Base-by-base conservation (phyloP, 805 yeast species). In the Candida endomychidarum region DNA sequence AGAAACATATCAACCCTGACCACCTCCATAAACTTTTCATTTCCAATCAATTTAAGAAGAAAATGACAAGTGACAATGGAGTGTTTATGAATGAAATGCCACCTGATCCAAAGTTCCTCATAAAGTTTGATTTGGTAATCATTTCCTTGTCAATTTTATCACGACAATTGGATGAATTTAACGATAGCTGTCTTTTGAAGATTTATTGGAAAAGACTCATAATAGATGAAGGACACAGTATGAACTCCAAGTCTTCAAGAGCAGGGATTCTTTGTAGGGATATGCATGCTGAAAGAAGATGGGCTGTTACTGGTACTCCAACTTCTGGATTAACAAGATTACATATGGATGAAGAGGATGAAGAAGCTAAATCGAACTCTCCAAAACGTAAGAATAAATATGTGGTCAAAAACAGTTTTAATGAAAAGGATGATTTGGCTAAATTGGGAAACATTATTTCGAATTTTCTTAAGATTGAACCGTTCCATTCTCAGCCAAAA, bases 221-320 rank as follows among this genome's bases (percentile, higher is more conserved):
- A 12, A 77, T 83, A n/a, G 90, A 83, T 55, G 90, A 83, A 56
- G 89, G 89, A 0, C 89, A 83, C 54, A 71, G 80, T 19, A 71
- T 82, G 75, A 71, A 67, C 43, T 70, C 81, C 6, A 72, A 70
- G 40, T 55, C 69, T 1, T 70, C 85, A 0, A 64, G 75, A 36
- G 69, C 77, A 0, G 80, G 77, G 6, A 52, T 58, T 7, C 52
- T 78, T 23, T 78, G 85, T 14, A 66, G 65, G 23, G 59, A 63
- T 16, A 52, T 83, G 33, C 56, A 60, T 34, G 75, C 76, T 7
- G 90, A 83, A 51, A 66, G 87, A 37, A 70, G 76, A 44, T 83
- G 90, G 90, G 80, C 81, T 0, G 86, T 83, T 1, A 78, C 85
- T 0, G 89, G 90, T 21, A 83, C 90, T 0, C 89, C 89, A 4